phyloP scores from a whole-genome alignment of 2,329 filamentous ascomycete genomes.

The Clonostachys rosea region DNA sequence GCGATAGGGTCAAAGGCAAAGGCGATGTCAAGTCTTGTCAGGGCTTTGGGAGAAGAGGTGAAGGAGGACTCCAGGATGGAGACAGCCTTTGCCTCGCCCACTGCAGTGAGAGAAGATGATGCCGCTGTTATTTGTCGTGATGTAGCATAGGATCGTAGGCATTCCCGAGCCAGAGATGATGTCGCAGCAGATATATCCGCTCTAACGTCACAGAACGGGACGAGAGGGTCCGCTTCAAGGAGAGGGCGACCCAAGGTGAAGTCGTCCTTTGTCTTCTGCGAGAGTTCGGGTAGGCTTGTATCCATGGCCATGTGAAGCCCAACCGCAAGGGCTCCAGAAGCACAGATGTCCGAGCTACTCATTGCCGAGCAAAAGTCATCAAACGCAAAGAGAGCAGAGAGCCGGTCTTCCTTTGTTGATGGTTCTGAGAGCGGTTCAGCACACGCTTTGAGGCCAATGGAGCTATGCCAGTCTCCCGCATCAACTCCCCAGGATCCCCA shows the following conservation, averaged over 20 bases:
- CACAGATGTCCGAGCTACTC: constrained; percentile 63
- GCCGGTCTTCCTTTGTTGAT: constrained; percentile 8
- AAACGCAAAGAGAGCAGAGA: constrained; percentile 28
- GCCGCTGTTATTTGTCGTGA: neutral
- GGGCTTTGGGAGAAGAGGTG: constrained; percentile 10
- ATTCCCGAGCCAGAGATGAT: constrained; percentile 18
- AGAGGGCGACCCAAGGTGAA: constrained; percentile 41
- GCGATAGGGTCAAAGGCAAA: constrained; percentile 59
- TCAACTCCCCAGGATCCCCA: constrained; percentile 67
- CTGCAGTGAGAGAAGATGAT: constrained; percentile 9
- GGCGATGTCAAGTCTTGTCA: constrained; percentile 49
- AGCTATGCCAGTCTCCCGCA: constrained; percentile 50
- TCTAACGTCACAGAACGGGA: constrained; percentile 18
- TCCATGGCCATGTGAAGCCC: constrained; percentile 46
- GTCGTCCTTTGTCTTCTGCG: constrained; percentile 41
- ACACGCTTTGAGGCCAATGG: constrained; percentile 20
- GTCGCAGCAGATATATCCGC: constrained; percentile 17
- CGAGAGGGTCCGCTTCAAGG: constrained; percentile 36
- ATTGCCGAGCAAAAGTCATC: constrained; percentile 52
- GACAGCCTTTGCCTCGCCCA: constrained; percentile 25
- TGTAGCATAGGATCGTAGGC: constrained; percentile 4
- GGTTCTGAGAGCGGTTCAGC: neutral
- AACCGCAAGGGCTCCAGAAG: constrained; percentile 38
- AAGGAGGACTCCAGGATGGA: constrained; percentile 31
- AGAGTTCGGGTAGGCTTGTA: constrained; percentile 54